These are phyloP conservation scores for Pyrus hybrid DNA, from an alignment of 331 rosid genomes.

Conservation along the genomic window DNA sequence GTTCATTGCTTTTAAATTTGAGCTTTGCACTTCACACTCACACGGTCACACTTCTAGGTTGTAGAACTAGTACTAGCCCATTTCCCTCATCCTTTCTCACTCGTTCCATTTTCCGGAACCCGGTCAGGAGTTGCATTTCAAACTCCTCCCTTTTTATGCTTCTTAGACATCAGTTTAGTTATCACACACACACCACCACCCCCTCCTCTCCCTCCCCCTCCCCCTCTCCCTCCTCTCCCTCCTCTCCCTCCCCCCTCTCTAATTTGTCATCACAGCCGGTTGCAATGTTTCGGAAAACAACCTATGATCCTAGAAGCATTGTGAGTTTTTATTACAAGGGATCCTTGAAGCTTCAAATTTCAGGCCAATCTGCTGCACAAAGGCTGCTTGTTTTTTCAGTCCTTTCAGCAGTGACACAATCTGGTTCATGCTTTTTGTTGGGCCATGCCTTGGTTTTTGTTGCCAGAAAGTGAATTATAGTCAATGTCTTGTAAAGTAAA, in stretches of 20 bases:
- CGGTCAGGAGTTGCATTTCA: neutral
- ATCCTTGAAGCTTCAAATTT: constrained; percentile 9
- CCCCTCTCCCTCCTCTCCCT: no score
- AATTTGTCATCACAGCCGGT: constrained; percentile 20
- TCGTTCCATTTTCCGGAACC: neutral
- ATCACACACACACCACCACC: no score
- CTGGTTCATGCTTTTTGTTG: neutral
- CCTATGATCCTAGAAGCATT: constrained; percentile 25
- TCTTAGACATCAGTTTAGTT: neutral
- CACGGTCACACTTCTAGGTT: neutral
- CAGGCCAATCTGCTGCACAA: constrained; percentile 10
- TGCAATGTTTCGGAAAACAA: constrained; percentile 36
- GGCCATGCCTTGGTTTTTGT: neutral
- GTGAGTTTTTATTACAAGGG: neutral
- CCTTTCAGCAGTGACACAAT: constrained; percentile 20
- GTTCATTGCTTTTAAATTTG: neutral
- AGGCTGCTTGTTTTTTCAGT: constrained; percentile 36
- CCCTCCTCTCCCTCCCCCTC: neutral
- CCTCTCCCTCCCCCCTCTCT: neutral
- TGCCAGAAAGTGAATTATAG: neutral
- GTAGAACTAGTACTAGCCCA: neutral
- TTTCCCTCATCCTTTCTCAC: neutral
- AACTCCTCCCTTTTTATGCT: neutral
- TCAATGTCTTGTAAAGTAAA: neutral
- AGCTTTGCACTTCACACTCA: neutral